Evolutionary conservation across 1,139 yeast species (phyloP).

Genomic region (Nadsonia starkeyi-henricii): DNA sequence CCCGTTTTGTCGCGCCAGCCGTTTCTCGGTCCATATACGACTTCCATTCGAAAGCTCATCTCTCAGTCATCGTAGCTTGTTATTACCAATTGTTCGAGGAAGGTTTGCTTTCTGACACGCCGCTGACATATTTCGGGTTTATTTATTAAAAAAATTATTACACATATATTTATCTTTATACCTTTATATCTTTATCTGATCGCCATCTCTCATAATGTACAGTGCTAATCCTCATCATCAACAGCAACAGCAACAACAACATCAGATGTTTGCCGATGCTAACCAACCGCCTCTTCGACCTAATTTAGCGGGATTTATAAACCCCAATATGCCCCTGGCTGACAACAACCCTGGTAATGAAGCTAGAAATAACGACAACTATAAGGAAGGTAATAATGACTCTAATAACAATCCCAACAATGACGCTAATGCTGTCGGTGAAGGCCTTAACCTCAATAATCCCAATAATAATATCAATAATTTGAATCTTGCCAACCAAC

Average conservation of each 20-base stretch:
- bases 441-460: neutral
- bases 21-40: no score
- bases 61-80: no score
- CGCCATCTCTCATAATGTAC: neutral
- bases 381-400: conserved; percentile 9
- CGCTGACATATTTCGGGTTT: no score
- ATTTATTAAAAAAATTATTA: no score
- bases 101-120: no score
- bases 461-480: conserved; percentile 2
- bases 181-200: no score
- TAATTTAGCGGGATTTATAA: conserved; percentile 4
- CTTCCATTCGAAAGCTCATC: no score
- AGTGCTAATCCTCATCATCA: conserved; percentile 1
- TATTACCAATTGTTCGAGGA: no score
- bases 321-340: conserved; percentile 3
- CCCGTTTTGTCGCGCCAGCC: no score
- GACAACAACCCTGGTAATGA: neutral
- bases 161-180: no score
- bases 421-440: conserved; percentile 1
- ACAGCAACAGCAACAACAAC: conserved; percentile 5
- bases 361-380: conserved; percentile 3
- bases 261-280: conserved; percentile 1
- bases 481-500: no score
- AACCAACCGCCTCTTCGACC: neutral
- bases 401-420: conserved; percentile 1